These are phyloP conservation scores for Taiozyma sp. DNA, from an alignment of 1,139 yeast genomes.

Conservation along the genomic window DNA sequence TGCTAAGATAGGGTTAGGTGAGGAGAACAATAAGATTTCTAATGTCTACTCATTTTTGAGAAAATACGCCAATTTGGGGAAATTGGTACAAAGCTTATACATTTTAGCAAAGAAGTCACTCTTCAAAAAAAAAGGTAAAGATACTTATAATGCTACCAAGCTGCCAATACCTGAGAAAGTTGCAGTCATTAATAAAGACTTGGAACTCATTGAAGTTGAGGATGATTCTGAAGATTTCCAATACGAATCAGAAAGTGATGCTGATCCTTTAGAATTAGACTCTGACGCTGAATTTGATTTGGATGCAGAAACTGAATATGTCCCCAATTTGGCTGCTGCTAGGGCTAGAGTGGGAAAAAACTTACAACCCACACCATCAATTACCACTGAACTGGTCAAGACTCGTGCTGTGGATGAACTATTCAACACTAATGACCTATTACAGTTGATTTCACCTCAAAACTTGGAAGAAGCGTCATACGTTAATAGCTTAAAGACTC, in stretches of 20 bases:
- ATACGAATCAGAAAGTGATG: conserved; percentile 19
- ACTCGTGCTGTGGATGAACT: conserved; percentile 20
- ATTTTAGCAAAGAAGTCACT: conserved; percentile 1
- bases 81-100: conserved; percentile 14
- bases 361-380: conserved; percentile 3
- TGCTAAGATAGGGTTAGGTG: neutral
- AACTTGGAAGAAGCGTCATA: conserved; percentile 21
- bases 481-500: conserved; percentile 19
- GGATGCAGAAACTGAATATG: conserved; percentile 8
- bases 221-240: conserved; percentile 18
- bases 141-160: neutral
- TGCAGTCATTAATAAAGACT: neutral
- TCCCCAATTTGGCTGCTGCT: conserved; percentile 11
- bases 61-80: conserved; percentile 11
- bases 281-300: conserved; percentile 18
- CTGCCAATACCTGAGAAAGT: neutral
- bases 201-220: conserved; percentile 3
- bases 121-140: neutral
- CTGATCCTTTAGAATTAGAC: conserved; percentile 26
- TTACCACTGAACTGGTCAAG: neutral
- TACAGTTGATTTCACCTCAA: conserved; percentile 14
- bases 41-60: conserved; percentile 12
- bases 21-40: conserved; percentile 1
- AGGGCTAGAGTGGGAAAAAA: conserved; percentile 3
- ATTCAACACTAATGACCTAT: conserved; percentile 16